Evolutionary conservation across 371 early-diverging fungal species (phyloP).

Genomic region (Mortierella sp.): DNA sequence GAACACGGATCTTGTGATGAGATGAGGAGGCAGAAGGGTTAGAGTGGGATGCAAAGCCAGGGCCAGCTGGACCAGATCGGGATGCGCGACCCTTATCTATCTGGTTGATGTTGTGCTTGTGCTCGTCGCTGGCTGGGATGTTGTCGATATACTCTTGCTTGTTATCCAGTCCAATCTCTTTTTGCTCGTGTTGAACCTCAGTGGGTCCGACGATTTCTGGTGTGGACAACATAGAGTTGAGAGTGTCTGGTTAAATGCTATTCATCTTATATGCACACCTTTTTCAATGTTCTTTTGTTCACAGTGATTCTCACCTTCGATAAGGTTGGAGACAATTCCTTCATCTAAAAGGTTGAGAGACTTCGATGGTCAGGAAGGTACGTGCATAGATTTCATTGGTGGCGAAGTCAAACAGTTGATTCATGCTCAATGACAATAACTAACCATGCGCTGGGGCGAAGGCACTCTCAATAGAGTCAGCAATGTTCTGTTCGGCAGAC

Average conservation of each 20-base stretch:
- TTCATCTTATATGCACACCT: background rate
- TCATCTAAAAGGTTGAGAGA: background rate
- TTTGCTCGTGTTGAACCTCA: slow-evolving; percentile 22
- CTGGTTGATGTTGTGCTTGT: background rate
- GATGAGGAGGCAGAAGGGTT: background rate
- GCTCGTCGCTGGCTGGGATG: background rate
- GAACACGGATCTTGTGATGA: slow-evolving; percentile 13
- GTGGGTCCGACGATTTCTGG: slow-evolving; percentile 31
- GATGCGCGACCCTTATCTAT: background rate
- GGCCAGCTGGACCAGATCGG: slow-evolving; percentile 29
- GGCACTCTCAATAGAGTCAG: background rate
- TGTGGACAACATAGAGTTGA: background rate
- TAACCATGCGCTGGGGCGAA: slow-evolving; percentile 3
- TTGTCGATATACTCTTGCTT: slow-evolving; percentile 25
- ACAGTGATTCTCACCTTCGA: background rate
- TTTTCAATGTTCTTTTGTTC: background rate
- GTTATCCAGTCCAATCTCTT: slow-evolving; percentile 28
- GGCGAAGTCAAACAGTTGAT: background rate
- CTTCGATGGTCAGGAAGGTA: background rate
- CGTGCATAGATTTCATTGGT: background rate
- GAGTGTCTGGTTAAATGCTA: background rate
- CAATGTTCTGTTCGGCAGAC: background rate
- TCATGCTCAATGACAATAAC: background rate
- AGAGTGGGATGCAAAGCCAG: background rate
- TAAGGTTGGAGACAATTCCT: slow-evolving; percentile 1